Evolutionary conservation across 2,329 filamentous ascomycete genomes (phyloP), one percentile per base, ranked within the genome.

Genomic region (Magnaporthiopsis poae): DNA sequence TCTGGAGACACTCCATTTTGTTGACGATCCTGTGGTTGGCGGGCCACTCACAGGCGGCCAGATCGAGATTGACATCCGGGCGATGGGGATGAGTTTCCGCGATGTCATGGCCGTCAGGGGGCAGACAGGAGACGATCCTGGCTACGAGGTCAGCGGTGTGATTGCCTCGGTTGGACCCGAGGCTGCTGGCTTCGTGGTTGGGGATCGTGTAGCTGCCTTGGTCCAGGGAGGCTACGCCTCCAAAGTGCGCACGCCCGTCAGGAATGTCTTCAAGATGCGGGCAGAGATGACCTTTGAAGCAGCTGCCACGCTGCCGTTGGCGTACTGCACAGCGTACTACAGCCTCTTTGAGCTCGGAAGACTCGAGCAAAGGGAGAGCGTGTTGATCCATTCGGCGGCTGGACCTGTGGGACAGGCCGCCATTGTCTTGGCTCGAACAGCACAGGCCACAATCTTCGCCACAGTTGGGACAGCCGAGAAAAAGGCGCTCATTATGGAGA

Each of bases 91-190:
- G 67, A 84, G 81, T 71, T 80, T 79, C 69, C 76, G 76, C 39
- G 82, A 85, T 68, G 75, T 80, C 0, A 74, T 82, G 67, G 77
- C 79, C 15, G 77, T 78, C 33, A 78, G 76, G 73, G 77, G 77
- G 2, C 77, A 78, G 62, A 70, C 79, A 0, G 68, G 73, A 25
- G 70, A 72, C 3, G 74, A 75, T 33, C 69, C 75, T 2, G 77
- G 78, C 11, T 74, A 78, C 39, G 82, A 83, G 68, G 77, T 74
- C 66, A 77, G 76, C 52, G 78, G 78, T 5, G 72, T 73, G 0
- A 70, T 80, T 29, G 69, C 68, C 8, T 69, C 71, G 8, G 64
- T 75, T 9, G 75, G 74, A 8, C 63, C 71, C 2, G 63, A 64
- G 29, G 71, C 71, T 5, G 63, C 66, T 31, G 67, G 66, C 15